Conservation (phyloP, 441 rosid species). For the Populus hybrid region DNA sequence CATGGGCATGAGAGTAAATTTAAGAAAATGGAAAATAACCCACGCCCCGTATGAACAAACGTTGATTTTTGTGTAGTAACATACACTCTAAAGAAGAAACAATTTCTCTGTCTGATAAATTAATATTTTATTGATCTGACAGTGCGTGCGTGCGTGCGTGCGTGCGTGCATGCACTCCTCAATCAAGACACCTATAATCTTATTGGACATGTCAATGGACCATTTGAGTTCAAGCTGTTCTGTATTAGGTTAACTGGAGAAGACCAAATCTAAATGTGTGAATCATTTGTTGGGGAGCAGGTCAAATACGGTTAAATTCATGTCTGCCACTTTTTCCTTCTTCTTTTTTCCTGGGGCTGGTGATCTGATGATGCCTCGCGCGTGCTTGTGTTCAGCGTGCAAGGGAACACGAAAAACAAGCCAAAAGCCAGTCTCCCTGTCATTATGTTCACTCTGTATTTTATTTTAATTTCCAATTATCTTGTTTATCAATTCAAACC, state of each 20-base stretch:
- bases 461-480: background rate
- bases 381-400: background rate
- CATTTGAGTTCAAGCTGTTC: background rate
- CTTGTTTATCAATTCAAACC: background rate
- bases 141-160: too few species aligned
- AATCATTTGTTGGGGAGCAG: conserved; percentile 2
- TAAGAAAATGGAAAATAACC: too few species aligned
- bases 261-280: background rate
- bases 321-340: conserved; percentile 8
- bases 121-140: too few species aligned
- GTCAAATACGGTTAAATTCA: background rate
- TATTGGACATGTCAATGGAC: background rate
- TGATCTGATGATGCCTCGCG: background rate
- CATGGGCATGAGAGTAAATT: too few species aligned
- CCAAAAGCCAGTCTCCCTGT: background rate
- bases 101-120: too few species aligned
- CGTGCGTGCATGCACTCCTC: too few species aligned
- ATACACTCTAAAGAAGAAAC: too few species aligned
- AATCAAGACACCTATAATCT: background rate
- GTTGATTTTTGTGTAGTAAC: too few species aligned
- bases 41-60: too few species aligned
- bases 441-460: background rate
- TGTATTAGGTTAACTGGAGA: background rate
- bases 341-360: background rate
- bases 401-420: background rate